Evolutionary conservation across 306 rosid species (phyloP).

Genomic region (Malus domestica): DNA sequence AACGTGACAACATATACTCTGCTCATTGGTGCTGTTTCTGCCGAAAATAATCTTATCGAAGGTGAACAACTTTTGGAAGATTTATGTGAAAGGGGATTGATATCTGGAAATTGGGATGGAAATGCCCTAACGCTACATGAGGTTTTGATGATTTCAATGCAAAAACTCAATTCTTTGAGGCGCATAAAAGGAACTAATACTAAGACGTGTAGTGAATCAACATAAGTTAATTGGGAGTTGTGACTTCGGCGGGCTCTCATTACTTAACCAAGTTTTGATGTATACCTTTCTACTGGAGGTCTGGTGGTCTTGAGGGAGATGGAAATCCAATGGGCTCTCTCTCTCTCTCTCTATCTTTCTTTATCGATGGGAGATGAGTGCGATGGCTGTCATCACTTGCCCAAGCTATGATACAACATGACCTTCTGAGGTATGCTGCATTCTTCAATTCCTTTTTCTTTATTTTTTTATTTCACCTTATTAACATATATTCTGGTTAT

Average conservation of each 20-base stretch:
- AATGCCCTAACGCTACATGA: slow-evolving; percentile 25
- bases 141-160: slow-evolving; percentile 33
- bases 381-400: not conserved
- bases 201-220: not conserved
- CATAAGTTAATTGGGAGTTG: not conserved
- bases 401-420: not conserved
- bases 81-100: slow-evolving; percentile 44
- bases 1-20: slow-evolving; percentile 43
- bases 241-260: not conserved
- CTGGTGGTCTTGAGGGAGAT: not conserved
- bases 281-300: not conserved
- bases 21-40: slow-evolving; percentile 39
- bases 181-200: slow-evolving; percentile 20
- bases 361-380: not conserved
- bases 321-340: not conserved
- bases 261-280: not conserved
- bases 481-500: too few relatives aligned
- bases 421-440: not conserved
- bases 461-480: too few relatives aligned
- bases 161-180: slow-evolving; percentile 29
- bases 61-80: slow-evolving; percentile 50
- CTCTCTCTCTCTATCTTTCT: not conserved
- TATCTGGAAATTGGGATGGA: slow-evolving; percentile 29
- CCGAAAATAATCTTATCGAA: slow-evolving; percentile 24
- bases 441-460: not conserved